Evolutionary conservation across 139 green algal genomes (phyloP).

Genomic region (Coelastrella sp.): DNA sequence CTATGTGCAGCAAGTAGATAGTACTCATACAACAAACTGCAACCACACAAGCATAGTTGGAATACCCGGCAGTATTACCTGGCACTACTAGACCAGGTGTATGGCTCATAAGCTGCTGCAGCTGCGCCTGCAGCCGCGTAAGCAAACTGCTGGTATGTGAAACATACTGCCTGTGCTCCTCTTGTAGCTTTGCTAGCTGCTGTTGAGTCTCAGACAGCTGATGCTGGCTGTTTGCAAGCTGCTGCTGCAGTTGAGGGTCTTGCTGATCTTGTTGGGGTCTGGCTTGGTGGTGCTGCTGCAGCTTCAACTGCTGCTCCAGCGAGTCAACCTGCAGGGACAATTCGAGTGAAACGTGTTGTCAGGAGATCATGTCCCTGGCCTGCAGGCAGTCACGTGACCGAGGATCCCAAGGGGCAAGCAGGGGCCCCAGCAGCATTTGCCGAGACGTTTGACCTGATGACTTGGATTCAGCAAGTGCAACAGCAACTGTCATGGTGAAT

Average conservation of each 20-base stretch:
- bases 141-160: constrained; percentile 18
- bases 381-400: too few relatives aligned
- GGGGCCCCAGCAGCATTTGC: too few relatives aligned
- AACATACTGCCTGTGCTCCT: constrained; percentile 37
- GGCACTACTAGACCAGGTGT: background rate
- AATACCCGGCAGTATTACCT: too few relatives aligned
- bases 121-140: constrained; percentile 14
- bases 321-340: background rate
- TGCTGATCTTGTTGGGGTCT: background rate
- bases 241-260: background rate
- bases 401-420: too few relatives aligned
- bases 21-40: too few relatives aligned
- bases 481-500: background rate
- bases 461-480: background rate
- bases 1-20: too few relatives aligned
- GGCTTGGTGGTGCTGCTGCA: background rate
- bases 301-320: background rate
- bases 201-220: constrained; percentile 17
- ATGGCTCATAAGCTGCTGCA: constrained; percentile 36
- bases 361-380: background rate
- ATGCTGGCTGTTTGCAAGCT: background rate
- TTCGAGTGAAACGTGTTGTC: background rate
- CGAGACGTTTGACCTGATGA: too few relatives aligned
- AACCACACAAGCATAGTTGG: too few relatives aligned
- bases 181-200: constrained; percentile 26